phyloP scores from a whole-genome alignment of 192 early-diverging fungal genomes.

The Phlyctochytrium bullatum region DNA sequence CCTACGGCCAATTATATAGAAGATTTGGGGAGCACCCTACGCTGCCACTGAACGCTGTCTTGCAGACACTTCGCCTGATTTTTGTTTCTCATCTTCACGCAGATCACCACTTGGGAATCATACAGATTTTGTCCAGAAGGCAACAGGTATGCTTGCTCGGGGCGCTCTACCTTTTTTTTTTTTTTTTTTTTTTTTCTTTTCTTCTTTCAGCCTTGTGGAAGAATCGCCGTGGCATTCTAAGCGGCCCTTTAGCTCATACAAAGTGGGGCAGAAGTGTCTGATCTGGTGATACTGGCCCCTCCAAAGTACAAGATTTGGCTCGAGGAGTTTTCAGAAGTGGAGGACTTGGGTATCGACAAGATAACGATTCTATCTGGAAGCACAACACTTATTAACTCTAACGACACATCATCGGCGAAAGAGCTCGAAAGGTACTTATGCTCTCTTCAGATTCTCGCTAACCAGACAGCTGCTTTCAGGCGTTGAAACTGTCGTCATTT shows the following conservation, averaged over 20 bases:
- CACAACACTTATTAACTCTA: no score
- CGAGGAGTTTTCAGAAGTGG: slow-evolving; percentile 61
- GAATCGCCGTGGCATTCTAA: no score
- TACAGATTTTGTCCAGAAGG: slow-evolving; percentile 54
- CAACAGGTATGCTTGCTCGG: neutral
- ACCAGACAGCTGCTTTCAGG: no score
- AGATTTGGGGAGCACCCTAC: slow-evolving; percentile 50
- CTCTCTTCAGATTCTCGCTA: no score
- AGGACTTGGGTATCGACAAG: slow-evolving; percentile 62
- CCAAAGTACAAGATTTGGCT: slow-evolving; percentile 54
- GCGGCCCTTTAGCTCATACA: neutral
- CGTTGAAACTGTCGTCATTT: no score
- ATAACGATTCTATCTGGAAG: no score
- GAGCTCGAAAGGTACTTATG: no score
- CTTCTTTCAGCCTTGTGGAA: no score
- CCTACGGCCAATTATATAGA: slow-evolving; percentile 75
- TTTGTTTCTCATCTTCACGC: slow-evolving; percentile 96
- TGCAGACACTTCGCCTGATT: slow-evolving; percentile 62
- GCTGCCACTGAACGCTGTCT: slow-evolving; percentile 1
- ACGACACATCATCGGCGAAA: no score
- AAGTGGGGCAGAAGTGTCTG: neutral
- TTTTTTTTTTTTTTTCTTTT: neutral
- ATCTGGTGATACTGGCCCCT: slow-evolving; percentile 56
- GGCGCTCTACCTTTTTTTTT: neutral
- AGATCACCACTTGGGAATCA: slow-evolving; percentile 89